Percentiles rank a stretch among this genome's conserved stretches.
Conservation (phyloP, 768 basidiomycete genomes). For the Tephrocybe sp. region DNA sequence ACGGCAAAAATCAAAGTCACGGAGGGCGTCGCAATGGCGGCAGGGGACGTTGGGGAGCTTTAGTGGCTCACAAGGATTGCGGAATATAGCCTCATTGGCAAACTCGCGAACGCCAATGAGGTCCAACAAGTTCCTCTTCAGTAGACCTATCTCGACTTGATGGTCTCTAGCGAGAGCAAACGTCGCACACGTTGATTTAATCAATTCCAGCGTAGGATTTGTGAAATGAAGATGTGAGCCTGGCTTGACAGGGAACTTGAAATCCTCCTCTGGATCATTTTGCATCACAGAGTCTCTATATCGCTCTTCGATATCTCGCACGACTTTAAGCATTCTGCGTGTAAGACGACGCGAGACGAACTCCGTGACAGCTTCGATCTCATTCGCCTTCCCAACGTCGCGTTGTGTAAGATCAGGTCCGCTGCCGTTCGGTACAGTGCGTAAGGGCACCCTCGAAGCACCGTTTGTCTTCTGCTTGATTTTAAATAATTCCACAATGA, state of each 20-base stretch:
- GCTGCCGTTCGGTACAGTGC: conserved; percentile 61
- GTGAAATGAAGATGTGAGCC: conserved; percentile 79
- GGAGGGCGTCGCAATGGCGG: conserved; percentile 77
- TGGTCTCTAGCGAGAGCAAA: conserved; percentile 81
- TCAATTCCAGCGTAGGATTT: conserved; percentile 84
- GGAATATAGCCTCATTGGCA: conserved; percentile 79
- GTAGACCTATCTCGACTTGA: conserved; percentile 80
- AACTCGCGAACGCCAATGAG: conserved; percentile 87
- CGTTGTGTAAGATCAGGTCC: conserved; percentile 64
- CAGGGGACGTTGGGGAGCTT: conserved; percentile 88
- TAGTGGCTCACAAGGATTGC: conserved; percentile 89
- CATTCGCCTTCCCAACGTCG: conserved; percentile 68
- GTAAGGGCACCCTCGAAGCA: conserved; percentile 66
- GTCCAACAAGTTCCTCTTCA: conserved; percentile 89
- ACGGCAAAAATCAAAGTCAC: conserved; percentile 95
- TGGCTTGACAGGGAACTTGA: conserved; percentile 83
- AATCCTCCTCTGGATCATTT: conserved; percentile 51
- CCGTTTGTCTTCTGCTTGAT: conserved; percentile 65
- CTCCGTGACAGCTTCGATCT: conserved; percentile 65
- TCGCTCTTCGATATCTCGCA: conserved; percentile 62
- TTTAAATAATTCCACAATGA: conserved; percentile 83
- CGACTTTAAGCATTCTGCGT: conserved; percentile 69
- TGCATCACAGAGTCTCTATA: conserved; percentile 61
- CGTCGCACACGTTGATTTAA: conserved; percentile 85
- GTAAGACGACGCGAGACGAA: conserved; percentile 84